Base-by-base conservation (phyloP, 1,284 basidiomycete genomes). In the Cronartium ribicola region DNA sequence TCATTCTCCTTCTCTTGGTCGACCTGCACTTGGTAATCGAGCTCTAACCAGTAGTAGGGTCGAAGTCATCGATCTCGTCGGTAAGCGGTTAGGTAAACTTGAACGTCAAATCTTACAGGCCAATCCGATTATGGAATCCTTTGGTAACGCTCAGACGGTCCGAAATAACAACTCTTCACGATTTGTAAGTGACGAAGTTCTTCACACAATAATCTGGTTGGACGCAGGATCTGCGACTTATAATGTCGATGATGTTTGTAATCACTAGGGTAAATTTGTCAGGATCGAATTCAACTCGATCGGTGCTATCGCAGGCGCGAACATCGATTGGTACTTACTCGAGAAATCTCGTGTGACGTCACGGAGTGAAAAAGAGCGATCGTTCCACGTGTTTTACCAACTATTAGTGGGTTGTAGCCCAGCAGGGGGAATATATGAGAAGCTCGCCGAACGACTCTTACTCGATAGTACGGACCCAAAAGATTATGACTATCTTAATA, bases 81-180 rank as follows among this genome's bases (percentile, higher is more conserved):
- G 72, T 55, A 64, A 80, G 75, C 74, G 78, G 8, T 86, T 96
- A 0, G 95, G 95, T 59, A 85, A 97, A 22, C 85, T 99, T 17
- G 96, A 98, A 82, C 88, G 91, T 37, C 96, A 98, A 82, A 98
- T 99, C 76, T 85, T 98, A 22, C 94, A 98, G 81, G 95, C 95
- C 22, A 99, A 98, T 80, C 96, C 96, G 0, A 94, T 99, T 75
- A 85, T 99, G 4, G 96, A 99, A 82, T 91, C 96, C 3, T 98
- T 99, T 79, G 96, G 96, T 36, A 99, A 99, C 81, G 96, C 96
- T 4, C 96, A 98, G 82, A 98, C 96, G 0, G 92, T 98, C 82
- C 85, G 95, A 64, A 99, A 99, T 81, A 98, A 98, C 83, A 99
- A 99, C 80, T 98, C 96, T 7, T 94, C 91, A 86, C 91, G 96